Evolutionary conservation across 441 rosid genomes (phyloP), one percentile per base, ranked within the genome.

Genomic region (Adansonia madagascariensis): DNA sequence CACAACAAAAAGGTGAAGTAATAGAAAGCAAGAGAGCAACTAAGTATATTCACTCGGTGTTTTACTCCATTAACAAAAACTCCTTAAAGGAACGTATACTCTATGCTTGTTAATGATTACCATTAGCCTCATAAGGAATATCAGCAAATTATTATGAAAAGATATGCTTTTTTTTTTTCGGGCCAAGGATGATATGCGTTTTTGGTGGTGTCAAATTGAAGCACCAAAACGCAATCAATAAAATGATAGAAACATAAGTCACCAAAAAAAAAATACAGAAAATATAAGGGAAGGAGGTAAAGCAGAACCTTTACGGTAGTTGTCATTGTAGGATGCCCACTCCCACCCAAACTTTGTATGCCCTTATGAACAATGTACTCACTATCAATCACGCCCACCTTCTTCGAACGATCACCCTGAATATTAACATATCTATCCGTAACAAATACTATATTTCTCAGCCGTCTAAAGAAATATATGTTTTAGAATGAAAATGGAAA

Each of bases 311-410:
- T 59, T n/a, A 56, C 4, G 22, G 74, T 31, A 15, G 55, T 17
- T 7, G 49, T 6, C 12, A 5, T 56, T 5, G 62, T 75, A n/a
- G 88, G 67, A 43, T 75, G 81, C 65, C 71, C 86, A 70, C 85
- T 77, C n/a, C 93, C 91, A 4, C 94, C 99, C 79, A 94, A 82
- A 61, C 95, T 90, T 80, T 88, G 98, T 84, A 92, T 92, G 27
- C 97, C 97, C 82, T 86, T 82, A 83, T 96, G 99, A 81, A 94
- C 83, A 43, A 96, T 80, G 73, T 87, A 96, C 85, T 96, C 98
- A 0, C 91, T 88, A 77, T 96, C 99, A 44, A 96, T 82, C 12
- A 96, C 81, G 35, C 98, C 99, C 27, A 96, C 93, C 55, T 93
- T 96, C 85, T 82, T 89, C 3, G 96, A 86, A 7, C 96, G 88